Percentiles rank a stretch among this genome's conserved stretches.
phyloP scores from a whole-genome alignment of 1,284 basidiomycete genomes.

The Athelia sp. region DNA sequence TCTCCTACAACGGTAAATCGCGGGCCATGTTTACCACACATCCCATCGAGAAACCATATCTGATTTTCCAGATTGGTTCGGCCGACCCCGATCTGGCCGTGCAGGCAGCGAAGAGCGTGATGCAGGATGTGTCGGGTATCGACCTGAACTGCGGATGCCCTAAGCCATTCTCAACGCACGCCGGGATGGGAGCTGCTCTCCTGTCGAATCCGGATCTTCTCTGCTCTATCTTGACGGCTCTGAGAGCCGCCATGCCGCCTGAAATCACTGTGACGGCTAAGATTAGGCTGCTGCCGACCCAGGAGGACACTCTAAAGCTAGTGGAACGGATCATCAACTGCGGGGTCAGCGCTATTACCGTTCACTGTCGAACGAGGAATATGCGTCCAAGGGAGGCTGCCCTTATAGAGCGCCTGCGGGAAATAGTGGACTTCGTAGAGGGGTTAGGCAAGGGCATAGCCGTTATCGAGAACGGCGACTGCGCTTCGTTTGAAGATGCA shows the following conservation, averaged over 20 bases:
- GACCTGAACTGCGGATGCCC: slow-evolving; percentile 96
- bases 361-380: slow-evolving; percentile 92
- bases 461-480: slow-evolving; percentile 94
- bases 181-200: slow-evolving; percentile 96
- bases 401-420: slow-evolving; percentile 72
- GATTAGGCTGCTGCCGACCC: slow-evolving; percentile 84
- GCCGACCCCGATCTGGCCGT: slow-evolving; percentile 87
- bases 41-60: slow-evolving; percentile 88
- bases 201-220: slow-evolving; percentile 89
- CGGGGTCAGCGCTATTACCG: slow-evolving; percentile 85
- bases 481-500: slow-evolving; percentile 75
- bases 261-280: slow-evolving; percentile 87
- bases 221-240: slow-evolving; percentile 78
- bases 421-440: slow-evolving; percentile 81
- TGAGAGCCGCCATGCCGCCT: slow-evolving; percentile 69
- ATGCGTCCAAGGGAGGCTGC: slow-evolving; percentile 89
- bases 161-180: slow-evolving; percentile 92
- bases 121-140: slow-evolving; percentile 89
- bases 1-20: slow-evolving; percentile 81
- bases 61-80: slow-evolving; percentile 92
- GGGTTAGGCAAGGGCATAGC: slow-evolving; percentile 69
- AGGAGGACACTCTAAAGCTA: slow-evolving; percentile 83
- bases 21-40: slow-evolving; percentile 90
- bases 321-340: slow-evolving; percentile 85
- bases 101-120: slow-evolving; percentile 83